Percentiles rank a stretch among this genome's conserved stretches.
Evolutionary conservation across 2,329 filamentous ascomycete species (phyloP).

Genomic region (Colletotrichum coccodes): DNA sequence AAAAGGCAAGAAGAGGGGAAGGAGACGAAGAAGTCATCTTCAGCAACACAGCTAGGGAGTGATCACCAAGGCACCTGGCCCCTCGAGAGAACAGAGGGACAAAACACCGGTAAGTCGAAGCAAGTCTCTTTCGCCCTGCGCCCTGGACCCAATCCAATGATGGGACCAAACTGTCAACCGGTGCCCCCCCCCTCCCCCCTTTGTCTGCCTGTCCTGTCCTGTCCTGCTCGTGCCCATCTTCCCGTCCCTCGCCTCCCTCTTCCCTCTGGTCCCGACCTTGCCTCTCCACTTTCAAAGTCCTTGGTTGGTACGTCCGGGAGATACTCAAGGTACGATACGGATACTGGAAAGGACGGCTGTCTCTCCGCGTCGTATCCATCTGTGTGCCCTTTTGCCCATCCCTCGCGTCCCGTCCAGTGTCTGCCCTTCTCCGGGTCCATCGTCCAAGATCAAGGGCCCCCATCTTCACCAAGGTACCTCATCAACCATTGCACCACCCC

Average conservation of each 20-base stretch:
- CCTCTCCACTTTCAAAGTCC: neutral
- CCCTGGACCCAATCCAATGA: neutral
- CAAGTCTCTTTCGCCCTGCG: neutral
- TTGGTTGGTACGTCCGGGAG: neutral
- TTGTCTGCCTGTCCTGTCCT: conserved; percentile 1
- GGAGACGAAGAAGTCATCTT: neutral
- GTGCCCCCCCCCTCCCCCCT: neutral
- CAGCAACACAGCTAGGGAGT: neutral
- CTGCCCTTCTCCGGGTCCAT: conserved; percentile 15
- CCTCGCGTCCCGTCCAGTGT: conserved; percentile 5
- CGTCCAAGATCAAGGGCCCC: conserved; percentile 12
- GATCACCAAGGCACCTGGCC: too few relatives aligned
- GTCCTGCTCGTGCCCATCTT: neutral
- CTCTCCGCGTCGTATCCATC: neutral
- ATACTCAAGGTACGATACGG: neutral
- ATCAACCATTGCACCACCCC: neutral
- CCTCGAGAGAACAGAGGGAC: neutral
- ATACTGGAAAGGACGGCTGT: neutral
- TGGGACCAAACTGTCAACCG: neutral
- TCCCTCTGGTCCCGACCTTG: neutral
- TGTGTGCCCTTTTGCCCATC: neutral
- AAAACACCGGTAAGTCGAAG: neutral
- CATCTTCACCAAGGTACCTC: neutral
- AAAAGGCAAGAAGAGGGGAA: neutral
- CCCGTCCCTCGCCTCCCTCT: neutral